A percentile compares a stretch with the other conserved stretches of the same genome.
phyloP scores from a whole-genome alignment of 805 yeast genomes.

The Blastobotrys robertii region DNA sequence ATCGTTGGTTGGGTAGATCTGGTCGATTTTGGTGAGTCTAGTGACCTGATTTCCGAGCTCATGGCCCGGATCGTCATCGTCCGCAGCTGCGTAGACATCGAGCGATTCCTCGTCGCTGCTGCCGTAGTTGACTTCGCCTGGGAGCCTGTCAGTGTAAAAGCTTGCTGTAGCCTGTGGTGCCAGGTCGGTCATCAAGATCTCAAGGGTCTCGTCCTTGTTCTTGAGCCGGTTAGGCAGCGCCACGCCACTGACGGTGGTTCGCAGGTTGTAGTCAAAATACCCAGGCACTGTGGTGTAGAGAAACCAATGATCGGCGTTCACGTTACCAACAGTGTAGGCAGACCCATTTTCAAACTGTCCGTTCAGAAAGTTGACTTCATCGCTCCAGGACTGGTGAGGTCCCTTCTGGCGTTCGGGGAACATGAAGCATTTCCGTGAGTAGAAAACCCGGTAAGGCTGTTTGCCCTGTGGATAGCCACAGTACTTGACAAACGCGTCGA shows the following conservation, averaged over 20 bases:
- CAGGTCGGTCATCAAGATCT: conserved; percentile 83
- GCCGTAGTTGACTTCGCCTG: conserved; percentile 22
- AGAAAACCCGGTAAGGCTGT: conserved; percentile 59
- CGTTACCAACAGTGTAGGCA: conserved; percentile 71
- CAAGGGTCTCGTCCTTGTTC: conserved; percentile 62
- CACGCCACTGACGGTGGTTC: conserved; percentile 4
- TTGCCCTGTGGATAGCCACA: conserved; percentile 31
- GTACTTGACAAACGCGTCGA: conserved; percentile 38
- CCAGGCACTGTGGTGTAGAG: conserved; percentile 47
- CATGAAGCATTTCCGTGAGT: conserved; percentile 87
- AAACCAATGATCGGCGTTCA: conserved; percentile 84
- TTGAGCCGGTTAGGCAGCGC: conserved; percentile 1
- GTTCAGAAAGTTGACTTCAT: conserved; percentile 65
- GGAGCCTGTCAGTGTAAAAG: conserved; percentile 46
- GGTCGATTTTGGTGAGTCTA: conserved; percentile 49
- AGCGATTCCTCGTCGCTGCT: conserved; percentile 15
- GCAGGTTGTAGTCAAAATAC: conserved; percentile 26
- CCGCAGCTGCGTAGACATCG: conserved; percentile 29
- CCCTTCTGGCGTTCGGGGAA: conserved; percentile 77
- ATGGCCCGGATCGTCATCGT: conserved; percentile 69
- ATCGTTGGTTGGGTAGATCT: conserved; percentile 36
- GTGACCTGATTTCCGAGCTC: conserved; percentile 64
- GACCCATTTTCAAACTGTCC: conserved; percentile 51
- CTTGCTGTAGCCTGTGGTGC: conserved; percentile 44
- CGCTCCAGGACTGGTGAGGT: conserved; percentile 77